Evolutionary conservation across 441 rosid genomes (phyloP), one percentile per base, ranked within the genome.

Genomic region (Mallotus repandus): DNA sequence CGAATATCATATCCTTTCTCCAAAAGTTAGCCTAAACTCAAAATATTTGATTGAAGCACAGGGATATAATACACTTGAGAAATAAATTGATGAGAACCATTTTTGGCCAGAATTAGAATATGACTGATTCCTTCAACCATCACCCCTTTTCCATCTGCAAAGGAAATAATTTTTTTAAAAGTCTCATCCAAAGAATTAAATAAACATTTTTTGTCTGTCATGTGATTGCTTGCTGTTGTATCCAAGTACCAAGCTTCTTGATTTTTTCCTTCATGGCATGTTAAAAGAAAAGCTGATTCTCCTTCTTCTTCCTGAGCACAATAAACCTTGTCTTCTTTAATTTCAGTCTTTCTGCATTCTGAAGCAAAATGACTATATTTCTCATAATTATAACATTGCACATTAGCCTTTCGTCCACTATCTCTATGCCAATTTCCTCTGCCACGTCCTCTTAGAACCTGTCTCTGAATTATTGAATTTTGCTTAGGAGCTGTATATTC

Each of bases 361-460:
- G 16, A 69, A 9, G 49, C 72, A 69, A 54, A 69, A n/a, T 69
- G 62, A 12, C 72, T 50, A 69, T 56, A 53, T 10, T 41, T 69
- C 2, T 38, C 49, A 69, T 9, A 69, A 54, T 69, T 69, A 55
- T 69, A 69, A 54, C 48, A 54, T 3, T 35, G 62, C 12, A 66
- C 41, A 38, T 53, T 5, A 49, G 21, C 21, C 29, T 0, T 29
- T 29, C 32, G 2, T 29, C 32, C 32, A 1, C 32, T 29, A n/a
- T n/a, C n/a, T 29, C 32, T 29, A 29, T 29, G 1, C 32, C 3
- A 29, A 29, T 29, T 29, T 1, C 32, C 32, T 29, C 3, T 29
- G 1, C 32, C 3, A 29, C 2, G 2, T 3, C 32, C 1, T 29
- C 32, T 29, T 29, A 19, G 3, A 4, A 0, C 0, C 32, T 18